Conservation (phyloP, 2,329 filamentous ascomycete species). For the Fusarium duplospermum region DNA sequence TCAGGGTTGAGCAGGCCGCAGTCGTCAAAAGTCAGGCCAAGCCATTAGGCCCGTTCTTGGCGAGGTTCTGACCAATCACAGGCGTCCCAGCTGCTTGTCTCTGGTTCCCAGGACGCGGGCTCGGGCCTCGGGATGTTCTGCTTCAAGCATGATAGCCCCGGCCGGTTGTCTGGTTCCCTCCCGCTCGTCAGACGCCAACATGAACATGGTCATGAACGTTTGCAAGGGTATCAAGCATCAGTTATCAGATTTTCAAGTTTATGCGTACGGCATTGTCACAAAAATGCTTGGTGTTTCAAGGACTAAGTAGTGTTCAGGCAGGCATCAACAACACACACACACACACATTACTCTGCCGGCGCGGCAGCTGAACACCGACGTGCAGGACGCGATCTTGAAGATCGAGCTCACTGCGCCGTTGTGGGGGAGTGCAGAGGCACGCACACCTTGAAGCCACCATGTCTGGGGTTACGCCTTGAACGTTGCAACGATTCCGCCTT, state of each 20-base stretch:
- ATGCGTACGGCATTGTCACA: background rate
- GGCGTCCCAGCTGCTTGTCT: conserved; percentile 41
- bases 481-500: conserved; percentile 23
- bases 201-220: conserved; percentile 25
- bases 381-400: conserved; percentile 25
- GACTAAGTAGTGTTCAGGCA: background rate
- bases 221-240: conserved; percentile 15
- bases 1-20: conserved; percentile 14
- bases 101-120: conserved; percentile 46
- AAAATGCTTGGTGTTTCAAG: background rate
- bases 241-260: conserved; percentile 16
- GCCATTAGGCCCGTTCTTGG: conserved; percentile 18
- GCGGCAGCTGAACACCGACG: background rate
- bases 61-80: conserved; percentile 40
- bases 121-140: conserved; percentile 48
- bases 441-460: conserved; percentile 12
- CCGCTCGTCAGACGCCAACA: conserved; percentile 18
- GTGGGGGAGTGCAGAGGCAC: conserved; percentile 14
- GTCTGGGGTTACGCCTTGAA: conserved; percentile 13
- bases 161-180: conserved; percentile 26
- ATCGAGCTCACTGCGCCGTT: conserved; percentile 15
- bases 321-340: background rate
- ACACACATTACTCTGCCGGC: background rate
- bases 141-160: conserved; percentile 42
- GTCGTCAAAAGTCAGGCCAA: conserved; percentile 12